Evolutionary conservation across 1,284 basidiomycete species (phyloP).

Genomic region (Somion occarium): DNA sequence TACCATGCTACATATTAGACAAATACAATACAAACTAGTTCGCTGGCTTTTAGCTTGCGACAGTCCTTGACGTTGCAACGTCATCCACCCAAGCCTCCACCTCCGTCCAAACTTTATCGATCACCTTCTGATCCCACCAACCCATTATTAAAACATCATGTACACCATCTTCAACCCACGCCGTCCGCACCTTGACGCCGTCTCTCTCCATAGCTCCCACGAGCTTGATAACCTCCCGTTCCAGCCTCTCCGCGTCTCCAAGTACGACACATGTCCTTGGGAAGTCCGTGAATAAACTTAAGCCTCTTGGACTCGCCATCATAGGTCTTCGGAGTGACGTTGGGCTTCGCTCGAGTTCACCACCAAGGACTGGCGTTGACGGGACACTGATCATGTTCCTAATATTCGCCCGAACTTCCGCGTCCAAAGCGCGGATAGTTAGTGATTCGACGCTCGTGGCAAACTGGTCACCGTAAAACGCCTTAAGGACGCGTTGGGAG

Average conservation of each 20-base stretch:
- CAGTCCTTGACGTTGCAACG: not conserved
- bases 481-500: slow-evolving; percentile 34
- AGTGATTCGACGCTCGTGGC: slow-evolving; percentile 24
- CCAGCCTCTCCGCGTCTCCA: slow-evolving; percentile 33
- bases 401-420: slow-evolving; percentile 18
- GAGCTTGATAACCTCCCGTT: slow-evolving; percentile 30
- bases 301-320: slow-evolving; percentile 26
- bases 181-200: slow-evolving; percentile 28
- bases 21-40: no score
- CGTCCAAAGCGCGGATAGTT: slow-evolving; percentile 21
- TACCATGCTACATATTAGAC: no score
- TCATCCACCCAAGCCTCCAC: slow-evolving; percentile 26
- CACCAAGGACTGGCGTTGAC: slow-evolving; percentile 14
- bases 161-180: slow-evolving; percentile 31
- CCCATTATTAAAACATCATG: slow-evolving; percentile 33
- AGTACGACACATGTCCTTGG: slow-evolving; percentile 39
- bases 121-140: slow-evolving; percentile 31
- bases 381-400: slow-evolving; percentile 22
- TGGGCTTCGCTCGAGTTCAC: slow-evolving; percentile 15
- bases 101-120: slow-evolving; percentile 27
- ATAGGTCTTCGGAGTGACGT: slow-evolving; percentile 23
- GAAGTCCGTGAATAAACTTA: slow-evolving; percentile 41
- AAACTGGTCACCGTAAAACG: slow-evolving; percentile 30
- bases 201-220: slow-evolving; percentile 32
- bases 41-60: no score